Base-by-base conservation (phyloP, 1,284 basidiomycete species). In the Volvariella volvacea region DNA sequence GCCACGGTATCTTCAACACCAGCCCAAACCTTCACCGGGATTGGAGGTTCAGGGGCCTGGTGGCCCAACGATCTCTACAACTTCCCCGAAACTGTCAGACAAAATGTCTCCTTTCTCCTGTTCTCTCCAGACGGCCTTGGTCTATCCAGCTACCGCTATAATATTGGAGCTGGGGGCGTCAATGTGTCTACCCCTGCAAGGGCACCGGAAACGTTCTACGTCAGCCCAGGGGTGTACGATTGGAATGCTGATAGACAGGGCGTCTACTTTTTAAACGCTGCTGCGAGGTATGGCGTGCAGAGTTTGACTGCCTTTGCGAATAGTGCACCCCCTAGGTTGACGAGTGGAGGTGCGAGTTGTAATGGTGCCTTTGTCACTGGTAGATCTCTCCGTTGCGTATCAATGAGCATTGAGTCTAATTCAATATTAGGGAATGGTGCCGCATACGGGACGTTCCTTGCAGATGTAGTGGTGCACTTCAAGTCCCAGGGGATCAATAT, bases 91-190 rank as follows among this genome's bases (percentile, higher is more conserved):
- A 52, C 58, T 9, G 58, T 59, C 21, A 59, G 64, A 22, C 62
- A 67, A 42, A 66, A 69, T 39, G 57, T 71, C 21, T 66, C 69
- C 1, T 48, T 59, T 6, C 55, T 71, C 10, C 59, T 72, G 17
- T 71, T 72, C 51, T 64, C 62, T 12, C 50, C 56, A n/a, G 49
- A 53, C 38, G 67, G 65, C 4, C 59, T 68, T 19, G 68, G 68
- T n/a, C 52, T 72, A n/a, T 67, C 67, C 2, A 64, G 59, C 41
- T 72, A 70, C 49, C 60, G 70, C 12, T 72, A 62, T 50, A 72
- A 72, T 50, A 53, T 71, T 22, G 70, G 70, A 17, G 65, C 59
- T 7, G 70, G 67, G n/a, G 69, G 70, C 6, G 64, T 68, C 9
- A 61, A 60, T 22, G 66, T 71, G 10, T 61, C 56, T n/a, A n/a